Evolutionary conservation across 164 flowering plant genomes (phyloP), one percentile per base, ranked within the genome.

Genomic region (Chimonanthus praecox): DNA sequence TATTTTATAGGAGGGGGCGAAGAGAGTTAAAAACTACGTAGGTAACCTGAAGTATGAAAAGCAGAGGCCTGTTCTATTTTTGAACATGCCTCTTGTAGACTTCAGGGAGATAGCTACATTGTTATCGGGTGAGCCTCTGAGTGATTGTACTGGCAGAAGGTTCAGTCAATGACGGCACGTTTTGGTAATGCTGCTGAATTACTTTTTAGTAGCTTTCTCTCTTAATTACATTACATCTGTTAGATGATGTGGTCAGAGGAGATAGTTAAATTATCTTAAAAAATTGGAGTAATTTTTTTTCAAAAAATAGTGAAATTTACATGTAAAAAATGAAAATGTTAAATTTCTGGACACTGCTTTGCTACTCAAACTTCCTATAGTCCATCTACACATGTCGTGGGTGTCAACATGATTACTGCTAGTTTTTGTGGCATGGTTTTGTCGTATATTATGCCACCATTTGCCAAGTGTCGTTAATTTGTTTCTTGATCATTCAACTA

Each of bases 121-220:
- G 74, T 79, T 79, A 69, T 75, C 72, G 75, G 81, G 78, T 75
- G 81, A 79, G 72, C 78, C 74, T 43, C 62, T 75, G 81, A 49
- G 20, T 50, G 33, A 7, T 45, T 65, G 16, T 15, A 15, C 7
- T 73, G 21, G 10, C 75, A 63, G 13, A 13, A 72, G 78, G 76
- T 79, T 79, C 78, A 79, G 64, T 78, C 50, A 78, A 78, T 78
- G 77, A 74, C 74, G 77, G 48, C 7, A 74, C 80, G 74, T 71
- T 20, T 20, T 20, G 11, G 9, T 8, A 20, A 20, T 1, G 16
- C n/a, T 62, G 2, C 8, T n/a, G 9, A 6, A 18, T 49, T 33
- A n/a, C 44, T 49, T 1, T 9, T 9, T 7, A 5, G 45, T 49
- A 5, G 48, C 20, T 7, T 20, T 6, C 44, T 5, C 5, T 47